Evolutionary conservation across 768 basidiomycete genomes (phyloP), one percentile per base, ranked within the genome.

Genomic region (Pulveroboletus sp.): DNA sequence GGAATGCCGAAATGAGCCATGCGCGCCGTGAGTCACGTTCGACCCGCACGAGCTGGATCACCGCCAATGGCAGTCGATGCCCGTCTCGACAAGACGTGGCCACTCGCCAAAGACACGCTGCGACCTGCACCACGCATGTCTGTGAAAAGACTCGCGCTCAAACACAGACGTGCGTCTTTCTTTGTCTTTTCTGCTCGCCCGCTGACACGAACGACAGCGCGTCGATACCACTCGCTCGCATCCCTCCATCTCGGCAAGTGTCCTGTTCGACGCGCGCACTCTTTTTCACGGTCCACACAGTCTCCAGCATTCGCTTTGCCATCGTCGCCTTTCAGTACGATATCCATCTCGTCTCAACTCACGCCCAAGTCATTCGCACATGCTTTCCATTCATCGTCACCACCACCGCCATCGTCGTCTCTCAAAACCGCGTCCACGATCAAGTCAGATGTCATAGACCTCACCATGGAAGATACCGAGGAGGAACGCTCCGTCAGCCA

Each of bases 391-490:
- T n/a, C n/a, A n/a, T n/a, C n/a, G n/a, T n/a, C n/a, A n/a, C n/a
- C n/a, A n/a, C n/a, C n/a, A n/a, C n/a, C n/a, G n/a, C n/a, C n/a
- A n/a, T n/a, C n/a, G n/a, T n/a, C n/a, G n/a, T n/a, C n/a, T n/a
- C n/a, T n/a, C n/a, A n/a, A 29, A 31, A 20, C 38, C 29, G 16
- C 40, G 23, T 43, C 41, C 3, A 39, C 27, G 25, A 35, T 17
- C 5, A 23, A 53, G 2, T 46, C 53, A 11, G 56, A 57, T 1
- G 41, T 56, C 5, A 63, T 59, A 47, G 57, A 63, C 47, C 63
- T 57, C 50, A 62, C 55, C 33, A 27, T 43, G 17, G 53, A 48
- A 20, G 59, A 67, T 57, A 59, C 59, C 23, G 50, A 62, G 21
- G 61, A 62, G 9, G 64, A 56, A 37, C 32, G 46, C 3, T 23